Base-by-base conservation (phyloP, 208 protist genomes). In the Acanthamoeba triangularis region DNA sequence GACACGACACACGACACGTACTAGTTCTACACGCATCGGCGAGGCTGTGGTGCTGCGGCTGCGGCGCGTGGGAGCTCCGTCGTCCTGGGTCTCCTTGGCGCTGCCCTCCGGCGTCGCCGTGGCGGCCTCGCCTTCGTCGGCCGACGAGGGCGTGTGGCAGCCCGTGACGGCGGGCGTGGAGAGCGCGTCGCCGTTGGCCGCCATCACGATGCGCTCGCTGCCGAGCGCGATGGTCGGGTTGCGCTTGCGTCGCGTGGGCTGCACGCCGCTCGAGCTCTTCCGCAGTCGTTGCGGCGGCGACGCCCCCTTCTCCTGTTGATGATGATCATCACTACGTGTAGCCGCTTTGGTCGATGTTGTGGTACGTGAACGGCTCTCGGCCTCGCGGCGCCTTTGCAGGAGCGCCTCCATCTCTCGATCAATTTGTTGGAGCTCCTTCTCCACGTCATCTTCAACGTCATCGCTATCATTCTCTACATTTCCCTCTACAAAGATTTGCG, bases 391-490 rank as follows among this genome's bases (percentile, higher is more conserved):
- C 5, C 76, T 25, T 28, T 18, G 28, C 23, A 56, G 14, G 28
- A 85, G 76, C 16, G 44, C 44, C 44, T 85, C 76, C 76, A 85
- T 85, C 76, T 85, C 76, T 5, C 18, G 14, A 56, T 85, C 76
- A 10, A 85, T 85, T 35, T 85, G 14, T 20, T 56, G 76, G 10
- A 85, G 41, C 44, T 85, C 76, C 44, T 85, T 35, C 47, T 85
- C 76, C 2, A 85, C 16, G 44, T 20, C 41, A 10, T 49, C 41
- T 11, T 41, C 14, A 25, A 8, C 35, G 14, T 23, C 59, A 65
- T 10, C 59, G 54, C 10, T 72, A 25, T 10, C 28, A 10, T 41
- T 76, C 7, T 20, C 7, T 30, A 41, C 28, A 41, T 41, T 41
- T 10, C 14, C 30, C 11, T 44, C 8, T n/a, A 23, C 35, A 16